Evolutionary conservation across 2,329 filamentous ascomycete species (phyloP), one percentile per base, ranked within the genome.

Genomic region (Aspergillus proliferans): DNA sequence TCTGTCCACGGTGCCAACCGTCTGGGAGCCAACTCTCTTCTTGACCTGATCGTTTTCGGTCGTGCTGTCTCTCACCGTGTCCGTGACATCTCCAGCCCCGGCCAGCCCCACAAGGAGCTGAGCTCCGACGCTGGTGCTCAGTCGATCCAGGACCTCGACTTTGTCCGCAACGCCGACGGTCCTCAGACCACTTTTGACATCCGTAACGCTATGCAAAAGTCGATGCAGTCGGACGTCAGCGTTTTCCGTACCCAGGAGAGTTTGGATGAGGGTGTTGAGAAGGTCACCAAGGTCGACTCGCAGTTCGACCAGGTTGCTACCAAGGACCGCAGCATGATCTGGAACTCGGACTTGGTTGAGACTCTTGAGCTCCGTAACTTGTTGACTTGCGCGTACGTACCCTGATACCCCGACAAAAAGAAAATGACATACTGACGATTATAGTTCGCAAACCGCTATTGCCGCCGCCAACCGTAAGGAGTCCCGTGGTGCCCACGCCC

Each of bases 291-390:
- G 60, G 88, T 97, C 61, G 92, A 97, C 70, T 73, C 81, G 62
- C 80, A 78, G 64, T 97, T 87, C 76, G 74, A 79, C 62, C 79
- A 96, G 66, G 86, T 97, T 61, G 88, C 89, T 66, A 96, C 88
- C 76, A 95, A 95, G 83, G 92, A 97, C 74, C 87, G 93, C 73
- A 94, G 88, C 81, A 96, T 97, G 92, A 97, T 97, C 78, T 97
- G 92, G 92, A 97, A 97, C 84, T 90, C 88, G 21, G 92, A 97
- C 67, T 83, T 97, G 36, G 89, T 95, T 54, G 92, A 97, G 81
- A 95, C 92, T 6, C 83, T 98, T 49, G 93, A 98, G 76, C 79
- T 97, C 66, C 83, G 91, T 67, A 98, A 98, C 74, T 74, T 98
- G 65, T 77, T 98, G 68, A 97, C 93, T 65, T 97, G 93, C 84